Conservation (phyloP, 352 stramenopile species). For the Pythium vanterpoolii region DNA sequence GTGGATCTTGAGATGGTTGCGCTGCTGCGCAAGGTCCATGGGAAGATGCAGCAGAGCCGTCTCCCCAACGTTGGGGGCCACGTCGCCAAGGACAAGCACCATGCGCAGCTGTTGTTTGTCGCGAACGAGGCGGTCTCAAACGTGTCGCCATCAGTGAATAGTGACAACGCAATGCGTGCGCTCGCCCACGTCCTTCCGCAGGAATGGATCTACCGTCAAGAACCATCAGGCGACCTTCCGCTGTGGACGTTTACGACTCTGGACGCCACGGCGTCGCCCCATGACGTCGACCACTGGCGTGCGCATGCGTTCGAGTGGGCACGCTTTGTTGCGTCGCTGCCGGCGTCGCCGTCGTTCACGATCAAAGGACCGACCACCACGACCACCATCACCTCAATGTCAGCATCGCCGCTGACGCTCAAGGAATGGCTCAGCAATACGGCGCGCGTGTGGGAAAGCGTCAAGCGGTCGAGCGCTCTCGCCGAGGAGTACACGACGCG, state of each 20-base stretch:
- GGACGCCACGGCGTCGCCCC: not conserved
- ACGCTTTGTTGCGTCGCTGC: constrained; percentile 13
- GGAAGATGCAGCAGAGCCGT: constrained; percentile 52
- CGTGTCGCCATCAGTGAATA: not conserved
- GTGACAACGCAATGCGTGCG: constrained; percentile 13
- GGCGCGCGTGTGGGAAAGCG: constrained; percentile 59
- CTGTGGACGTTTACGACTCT: constrained; percentile 12
- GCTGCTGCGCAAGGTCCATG: constrained; percentile 48
- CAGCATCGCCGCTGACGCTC: constrained; percentile 36
- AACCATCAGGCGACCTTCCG: not conserved
- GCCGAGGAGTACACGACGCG: constrained; percentile 46
- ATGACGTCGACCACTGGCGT: constrained; percentile 1
- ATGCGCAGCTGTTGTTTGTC: constrained; percentile 58
- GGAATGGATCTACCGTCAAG: constrained; percentile 17
- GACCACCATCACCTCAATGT: not conserved
- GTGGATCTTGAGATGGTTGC: constrained; percentile 36
- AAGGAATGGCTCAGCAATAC: constrained; percentile 77
- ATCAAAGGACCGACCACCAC: not conserved
- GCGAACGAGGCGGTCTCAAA: constrained; percentile 45
- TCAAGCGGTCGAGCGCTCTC: constrained; percentile 63
- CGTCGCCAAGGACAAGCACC: constrained; percentile 41
- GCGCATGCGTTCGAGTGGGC: constrained; percentile 9
- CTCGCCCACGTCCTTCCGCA: constrained; percentile 34
- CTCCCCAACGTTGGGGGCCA: constrained; percentile 58
- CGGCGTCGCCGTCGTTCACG: constrained; percentile 18